Percentiles rank a stretch among this genome's conserved stretches.
Evolutionary conservation across 2,329 filamentous ascomycete genomes (phyloP).

Genomic region (Penicillium sp.): DNA sequence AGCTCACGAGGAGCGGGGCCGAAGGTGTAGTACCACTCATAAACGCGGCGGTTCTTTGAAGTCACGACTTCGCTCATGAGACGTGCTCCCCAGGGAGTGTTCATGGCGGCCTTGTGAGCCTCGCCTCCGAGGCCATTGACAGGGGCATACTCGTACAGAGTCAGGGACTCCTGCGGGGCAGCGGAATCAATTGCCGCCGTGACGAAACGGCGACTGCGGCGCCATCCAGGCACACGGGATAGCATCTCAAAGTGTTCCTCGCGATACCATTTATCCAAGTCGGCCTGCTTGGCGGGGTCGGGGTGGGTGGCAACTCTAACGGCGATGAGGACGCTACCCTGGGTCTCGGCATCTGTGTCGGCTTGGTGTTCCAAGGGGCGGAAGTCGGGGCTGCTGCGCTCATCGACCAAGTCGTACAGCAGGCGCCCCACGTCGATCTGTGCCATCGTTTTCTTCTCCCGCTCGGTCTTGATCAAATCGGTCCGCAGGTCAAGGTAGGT

Average conservation of each 20-base stretch:
- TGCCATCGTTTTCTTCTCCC: conserved; percentile 63
- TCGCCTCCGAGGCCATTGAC: conserved; percentile 66
- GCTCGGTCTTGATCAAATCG: conserved; percentile 55
- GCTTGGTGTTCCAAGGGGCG: conserved; percentile 60
- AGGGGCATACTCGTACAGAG: conserved; percentile 71
- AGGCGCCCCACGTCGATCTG: conserved; percentile 68
- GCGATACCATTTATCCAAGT: conserved; percentile 68
- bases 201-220: conserved; percentile 69
- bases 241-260: conserved; percentile 75
- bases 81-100: conserved; percentile 62
- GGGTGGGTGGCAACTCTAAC: conserved; percentile 62
- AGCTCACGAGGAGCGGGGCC: conserved; percentile 73
- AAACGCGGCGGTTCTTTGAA: conserved; percentile 60
- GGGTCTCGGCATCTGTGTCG: conserved; percentile 55
- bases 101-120: conserved; percentile 63
- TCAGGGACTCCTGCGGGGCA: conserved; percentile 60
- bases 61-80: conserved; percentile 62
- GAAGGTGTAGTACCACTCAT: conserved; percentile 77
- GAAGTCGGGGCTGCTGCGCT: conserved; percentile 59
- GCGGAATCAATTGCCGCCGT: conserved; percentile 64
- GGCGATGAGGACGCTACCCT: conserved; percentile 62
- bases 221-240: conserved; percentile 75
- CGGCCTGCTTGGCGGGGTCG: conserved; percentile 51
- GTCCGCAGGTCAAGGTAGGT: conserved; percentile 61
- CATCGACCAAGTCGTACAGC: conserved; percentile 68